These are phyloP conservation scores for Neurospora sp. DNA, from an alignment of 2,329 filamentous ascomycete genomes.

Conservation along the genomic window DNA sequence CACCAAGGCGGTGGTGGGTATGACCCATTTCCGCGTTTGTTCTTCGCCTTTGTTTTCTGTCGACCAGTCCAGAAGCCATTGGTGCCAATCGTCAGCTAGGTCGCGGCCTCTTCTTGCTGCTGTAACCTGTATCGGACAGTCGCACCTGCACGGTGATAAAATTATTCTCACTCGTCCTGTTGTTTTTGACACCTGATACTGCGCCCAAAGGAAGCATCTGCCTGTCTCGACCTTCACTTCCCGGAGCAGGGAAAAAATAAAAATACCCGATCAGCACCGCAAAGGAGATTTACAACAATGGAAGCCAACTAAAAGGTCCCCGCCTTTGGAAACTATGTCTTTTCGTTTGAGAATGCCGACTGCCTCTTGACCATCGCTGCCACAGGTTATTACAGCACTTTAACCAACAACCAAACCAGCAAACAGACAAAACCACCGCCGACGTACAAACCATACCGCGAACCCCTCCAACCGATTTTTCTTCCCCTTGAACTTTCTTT, in stretches of 20 bases:
- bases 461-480: constrained; percentile 1
- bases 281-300: constrained; percentile 8
- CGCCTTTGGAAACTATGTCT: constrained; percentile 13
- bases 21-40: background rate
- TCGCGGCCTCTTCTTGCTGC: background rate
- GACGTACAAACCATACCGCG: constrained; percentile 1
- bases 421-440: constrained; percentile 3
- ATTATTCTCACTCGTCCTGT: background rate
- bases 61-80: background rate
- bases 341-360: constrained; percentile 19
- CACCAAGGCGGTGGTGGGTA: background rate
- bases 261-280: background rate
- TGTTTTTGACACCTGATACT: background rate
- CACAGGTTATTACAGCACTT: constrained; percentile 21
- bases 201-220: background rate
- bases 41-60: background rate
- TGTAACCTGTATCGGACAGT: background rate
- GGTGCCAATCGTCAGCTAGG: background rate
- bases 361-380: constrained; percentile 14
- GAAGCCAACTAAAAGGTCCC: constrained; percentile 13
- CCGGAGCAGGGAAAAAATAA: background rate
- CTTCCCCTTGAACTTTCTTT: background rate
- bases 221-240: background rate
- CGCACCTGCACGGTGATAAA: background rate
- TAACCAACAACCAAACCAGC: constrained; percentile 2